phyloP scores from a whole-genome alignment of 1,284 basidiomycete genomes.

The Cutaneotrichosporon sp. region DNA sequence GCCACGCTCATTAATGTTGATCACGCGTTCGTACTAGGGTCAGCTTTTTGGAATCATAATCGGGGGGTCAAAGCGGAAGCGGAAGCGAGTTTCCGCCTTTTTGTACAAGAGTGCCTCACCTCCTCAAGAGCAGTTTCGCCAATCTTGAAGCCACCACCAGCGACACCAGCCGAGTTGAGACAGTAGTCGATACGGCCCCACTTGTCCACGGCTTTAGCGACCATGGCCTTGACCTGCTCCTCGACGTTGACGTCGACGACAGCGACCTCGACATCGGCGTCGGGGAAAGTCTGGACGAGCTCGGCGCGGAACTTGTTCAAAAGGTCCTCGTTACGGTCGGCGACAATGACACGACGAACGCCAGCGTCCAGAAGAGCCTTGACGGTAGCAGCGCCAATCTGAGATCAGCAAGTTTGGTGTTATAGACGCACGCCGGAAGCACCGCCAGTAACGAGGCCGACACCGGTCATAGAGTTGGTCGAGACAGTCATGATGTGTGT shows the following conservation, averaged over 20 bases:
- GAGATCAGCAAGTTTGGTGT: not conserved
- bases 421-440: slow-evolving; percentile 24
- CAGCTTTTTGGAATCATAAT: not conserved
- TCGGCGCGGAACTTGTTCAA: slow-evolving; percentile 14
- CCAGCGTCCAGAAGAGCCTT: slow-evolving; percentile 15
- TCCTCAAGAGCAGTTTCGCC: slow-evolving; percentile 21
- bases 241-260: slow-evolving; percentile 24
- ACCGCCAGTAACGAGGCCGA: slow-evolving; percentile 29
- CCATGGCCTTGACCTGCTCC: slow-evolving; percentile 17
- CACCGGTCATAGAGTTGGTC: slow-evolving; percentile 16
- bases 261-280: slow-evolving; percentile 12
- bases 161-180: slow-evolving; percentile 39
- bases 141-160: slow-evolving; percentile 18
- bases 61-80: too few species aligned
- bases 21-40: slow-evolving; percentile 34
- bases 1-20: slow-evolving; percentile 32
- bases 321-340: slow-evolving; percentile 13
- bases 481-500: not conserved
- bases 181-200: slow-evolving; percentile 43
- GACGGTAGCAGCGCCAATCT: slow-evolving; percentile 22
- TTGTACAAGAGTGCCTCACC: not conserved
- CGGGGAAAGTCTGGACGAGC: slow-evolving; percentile 3
- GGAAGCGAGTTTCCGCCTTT: too few species aligned
- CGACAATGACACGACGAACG: slow-evolving; percentile 16
- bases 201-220: slow-evolving; percentile 12